Evolutionary conservation across 805 yeast genomes (phyloP), one percentile per base, ranked within the genome.

Genomic region (Spathaspora arborariae): DNA sequence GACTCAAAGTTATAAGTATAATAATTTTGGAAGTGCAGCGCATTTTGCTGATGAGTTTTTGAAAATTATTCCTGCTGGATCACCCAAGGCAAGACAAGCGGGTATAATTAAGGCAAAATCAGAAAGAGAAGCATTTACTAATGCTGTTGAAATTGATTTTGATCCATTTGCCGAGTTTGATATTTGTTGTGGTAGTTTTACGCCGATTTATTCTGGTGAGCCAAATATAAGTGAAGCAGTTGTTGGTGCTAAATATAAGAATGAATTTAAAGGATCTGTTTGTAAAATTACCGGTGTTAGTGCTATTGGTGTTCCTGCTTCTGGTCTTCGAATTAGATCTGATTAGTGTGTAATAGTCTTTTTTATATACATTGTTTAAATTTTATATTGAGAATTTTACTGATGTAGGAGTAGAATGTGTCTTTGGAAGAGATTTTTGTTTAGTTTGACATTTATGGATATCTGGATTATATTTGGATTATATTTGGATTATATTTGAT

Each of bases 81-180:
- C 90, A 24, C 27, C 27, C 41, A 84, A 90, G 65, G 90, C 91
- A 13, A 97, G 90, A 46, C 89, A 85, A 65, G 97, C 97, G 4
- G 80, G 76, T 51, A 89, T 87, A 68, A 79, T 91, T 56, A 88
- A 88, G 68, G 74, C 82, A 20, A 84, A 80, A 58, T 82, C 97
- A 11, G 97, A 91, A 56, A 68, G 85, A 1, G 70, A 85, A 51
- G 86, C 95, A 1, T 13, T 13, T 13, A 80, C 82, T 45, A 98
- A 95, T 69, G 90, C 94, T 2, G 75, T 91, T 51, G 94, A 89
- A 60, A 81, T 91, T 56, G 95, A 92, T 62, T 94, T 90, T 62
- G 97, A 94, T 63, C 96, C 91, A 46, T 86, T 82, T 63, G 92
- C 96, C 2, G 90, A 87, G 47, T 91, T 91, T 64, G 94, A 86